Evolutionary conservation across 2,329 filamentous ascomycete species (phyloP).

Genomic region (Decorospora gaudefroyi): DNA sequence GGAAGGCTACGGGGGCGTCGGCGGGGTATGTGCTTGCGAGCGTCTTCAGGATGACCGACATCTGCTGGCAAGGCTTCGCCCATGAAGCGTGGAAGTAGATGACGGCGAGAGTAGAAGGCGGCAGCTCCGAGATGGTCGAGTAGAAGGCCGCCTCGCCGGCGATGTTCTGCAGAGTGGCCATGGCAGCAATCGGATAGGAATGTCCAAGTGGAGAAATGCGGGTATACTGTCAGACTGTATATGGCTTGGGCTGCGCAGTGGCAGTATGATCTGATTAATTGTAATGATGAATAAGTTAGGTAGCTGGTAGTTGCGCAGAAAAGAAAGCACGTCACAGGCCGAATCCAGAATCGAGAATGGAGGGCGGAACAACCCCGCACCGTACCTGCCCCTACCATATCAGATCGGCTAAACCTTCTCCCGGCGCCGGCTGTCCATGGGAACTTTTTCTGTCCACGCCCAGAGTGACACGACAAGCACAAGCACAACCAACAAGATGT

Average conservation of each 20-base stretch:
- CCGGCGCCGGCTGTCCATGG: constrained; percentile 12
- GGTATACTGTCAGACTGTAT: no score
- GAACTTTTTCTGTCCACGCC: constrained; percentile 22
- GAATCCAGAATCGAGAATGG: no score
- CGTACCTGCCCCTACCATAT: constrained; percentile 10
- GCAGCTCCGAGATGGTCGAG: constrained; percentile 67
- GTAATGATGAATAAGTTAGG: no score
- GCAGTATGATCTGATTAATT: constrained; percentile 14
- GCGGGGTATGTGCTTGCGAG: constrained; percentile 84
- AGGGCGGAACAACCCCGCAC: constrained; percentile 14
- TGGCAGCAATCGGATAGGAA: constrained; percentile 16
- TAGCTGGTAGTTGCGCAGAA: constrained; percentile 11
- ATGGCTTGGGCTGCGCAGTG: no score
- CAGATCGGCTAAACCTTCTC: constrained; percentile 17
- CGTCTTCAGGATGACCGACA: constrained; percentile 82
- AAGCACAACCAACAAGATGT: constrained; percentile 29
- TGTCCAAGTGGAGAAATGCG: background rate
- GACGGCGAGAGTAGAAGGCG: constrained; percentile 73
- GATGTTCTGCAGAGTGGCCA: constrained; percentile 72
- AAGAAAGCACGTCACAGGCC: constrained; percentile 17
- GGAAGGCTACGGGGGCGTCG: constrained; percentile 75
- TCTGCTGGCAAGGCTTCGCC: constrained; percentile 94
- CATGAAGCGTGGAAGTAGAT: constrained; percentile 96
- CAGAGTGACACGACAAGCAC: constrained; percentile 24
- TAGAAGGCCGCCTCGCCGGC: constrained; percentile 74